These are phyloP conservation scores for Acer negundo DNA, from an alignment of 345 rosid species.

Conservation along the genomic window DNA sequence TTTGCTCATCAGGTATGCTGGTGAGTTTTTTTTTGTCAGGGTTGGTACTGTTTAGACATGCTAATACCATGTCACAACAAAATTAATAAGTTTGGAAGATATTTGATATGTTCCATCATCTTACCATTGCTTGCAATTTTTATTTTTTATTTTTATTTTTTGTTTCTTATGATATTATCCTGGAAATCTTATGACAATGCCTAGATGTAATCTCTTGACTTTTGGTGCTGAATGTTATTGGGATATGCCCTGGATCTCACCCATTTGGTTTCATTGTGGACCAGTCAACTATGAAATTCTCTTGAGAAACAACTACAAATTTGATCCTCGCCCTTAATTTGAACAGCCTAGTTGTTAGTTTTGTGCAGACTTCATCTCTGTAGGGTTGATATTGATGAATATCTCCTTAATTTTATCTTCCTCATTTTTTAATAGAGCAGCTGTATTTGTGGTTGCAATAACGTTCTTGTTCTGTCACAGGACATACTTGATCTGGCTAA, in stretches of 20 bases:
- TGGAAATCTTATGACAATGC: background rate
- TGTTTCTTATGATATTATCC: background rate
- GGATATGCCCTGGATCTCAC: background rate
- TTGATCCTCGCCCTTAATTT: background rate
- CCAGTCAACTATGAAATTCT: background rate
- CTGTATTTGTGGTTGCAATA: constrained; percentile 10
- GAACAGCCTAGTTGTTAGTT: background rate
- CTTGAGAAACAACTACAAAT: background rate
- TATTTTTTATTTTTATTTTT: background rate
- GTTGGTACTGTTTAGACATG: background rate
- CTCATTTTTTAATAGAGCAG: background rate
- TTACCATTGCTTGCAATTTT: background rate
- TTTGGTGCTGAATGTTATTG: background rate
- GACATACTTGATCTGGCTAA: constrained; percentile 92
- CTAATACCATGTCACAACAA: background rate
- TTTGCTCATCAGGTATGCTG: constrained; percentile 98
- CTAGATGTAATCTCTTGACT: background rate
- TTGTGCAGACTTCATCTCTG: background rate
- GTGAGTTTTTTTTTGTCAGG: constrained; percentile 53
- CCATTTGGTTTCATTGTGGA: background rate
- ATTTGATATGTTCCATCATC: background rate
- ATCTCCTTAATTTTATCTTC: background rate
- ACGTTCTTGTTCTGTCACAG: constrained; percentile 40
- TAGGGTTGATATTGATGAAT: background rate
- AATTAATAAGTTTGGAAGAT: background rate